Base-by-base conservation (phyloP, 1,284 basidiomycete genomes). In the Naganishia sp. region DNA sequence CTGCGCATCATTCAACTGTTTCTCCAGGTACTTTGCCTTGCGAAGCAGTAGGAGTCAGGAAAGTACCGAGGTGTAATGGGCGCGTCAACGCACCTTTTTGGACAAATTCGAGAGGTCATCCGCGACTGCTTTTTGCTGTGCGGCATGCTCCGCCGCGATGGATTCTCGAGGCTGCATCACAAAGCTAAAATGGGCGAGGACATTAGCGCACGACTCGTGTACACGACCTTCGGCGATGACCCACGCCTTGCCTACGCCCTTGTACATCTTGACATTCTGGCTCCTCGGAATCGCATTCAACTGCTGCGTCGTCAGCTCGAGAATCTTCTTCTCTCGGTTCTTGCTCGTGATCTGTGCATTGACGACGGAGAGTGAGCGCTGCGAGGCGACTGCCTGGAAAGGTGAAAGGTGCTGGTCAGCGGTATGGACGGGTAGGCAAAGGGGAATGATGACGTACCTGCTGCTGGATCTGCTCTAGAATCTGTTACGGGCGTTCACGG, bases 231-330 rank as follows among this genome's bases (percentile, higher is more conserved):
- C 25, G 41, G 17, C 18, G 56, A 47, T 41, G 49, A 81, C 86
- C 70, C 70, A 93, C 92, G 93, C 93, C 81, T 94, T 94, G 49
- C 92, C 92, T 57, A 94, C 90, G 53, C 92, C 92, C 73, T 89
- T 90, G 81, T 92, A 94, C 72, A 94, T 80, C 72, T 88, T 90
- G 6, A 89, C 87, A 68, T 88, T 84, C 25, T 84, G 85, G 49
- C 62, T 69, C 23, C 67, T 58, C 1, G 78, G 78, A 31, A 81
- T 75, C 21, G 68, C 69, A n/a, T 62, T 72, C 39, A 81, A 69
- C 65, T 81, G 76, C 32, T 51, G 56, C 57, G 65, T 66, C 21
- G 65, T 61, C 46, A 66, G 28, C 45, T 66, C 65, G 43, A 66
- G 65, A 41, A 66, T 66, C 52, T 54, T 51, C 57, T 62, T 66